Evolutionary conservation across 768 basidiomycete species (phyloP).

Genomic region (Macrocybe gigantea): DNA sequence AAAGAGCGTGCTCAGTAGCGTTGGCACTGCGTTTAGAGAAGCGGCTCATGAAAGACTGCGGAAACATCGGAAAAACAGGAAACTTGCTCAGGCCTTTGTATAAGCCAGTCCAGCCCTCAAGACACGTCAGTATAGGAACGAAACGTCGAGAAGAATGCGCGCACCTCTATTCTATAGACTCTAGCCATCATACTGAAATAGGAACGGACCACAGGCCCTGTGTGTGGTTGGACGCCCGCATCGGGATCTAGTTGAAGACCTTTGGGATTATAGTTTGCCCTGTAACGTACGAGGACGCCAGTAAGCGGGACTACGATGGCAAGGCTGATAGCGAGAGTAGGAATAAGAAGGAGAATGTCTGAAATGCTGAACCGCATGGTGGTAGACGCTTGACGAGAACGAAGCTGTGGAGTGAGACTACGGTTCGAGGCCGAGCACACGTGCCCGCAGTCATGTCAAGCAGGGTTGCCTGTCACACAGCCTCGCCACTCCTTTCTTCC

Average conservation of each 20-base stretch:
- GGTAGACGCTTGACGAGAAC: too few species aligned
- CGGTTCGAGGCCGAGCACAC: too few species aligned
- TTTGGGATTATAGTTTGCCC: constrained; percentile 84
- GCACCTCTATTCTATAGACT: constrained; percentile 69
- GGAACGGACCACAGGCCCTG: constrained; percentile 70
- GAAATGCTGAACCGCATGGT: too few species aligned
- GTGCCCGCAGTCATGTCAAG: too few species aligned
- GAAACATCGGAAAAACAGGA: background rate
- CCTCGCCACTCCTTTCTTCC: too few species aligned
- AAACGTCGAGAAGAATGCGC: constrained; percentile 8
- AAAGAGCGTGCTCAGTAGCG: constrained; percentile 41
- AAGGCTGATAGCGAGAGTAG: constrained; percentile 48
- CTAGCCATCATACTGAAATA: constrained; percentile 71
- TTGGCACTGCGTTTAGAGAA: constrained; percentile 28
- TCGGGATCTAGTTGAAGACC: constrained; percentile 76
- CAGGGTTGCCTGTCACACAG: too few species aligned
- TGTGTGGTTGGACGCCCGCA: constrained; percentile 69
- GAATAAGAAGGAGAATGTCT: constrained; percentile 33
- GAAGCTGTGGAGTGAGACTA: too few species aligned
- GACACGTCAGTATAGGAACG: background rate
- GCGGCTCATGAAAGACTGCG: background rate
- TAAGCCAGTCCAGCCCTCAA: constrained; percentile 60
- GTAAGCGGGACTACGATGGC: constrained; percentile 54
- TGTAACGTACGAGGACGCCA: constrained; percentile 68
- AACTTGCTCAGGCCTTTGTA: constrained; percentile 71